Base-by-base conservation (phyloP, 768 basidiomycete genomes). In the Auriscalpium vulgare region DNA sequence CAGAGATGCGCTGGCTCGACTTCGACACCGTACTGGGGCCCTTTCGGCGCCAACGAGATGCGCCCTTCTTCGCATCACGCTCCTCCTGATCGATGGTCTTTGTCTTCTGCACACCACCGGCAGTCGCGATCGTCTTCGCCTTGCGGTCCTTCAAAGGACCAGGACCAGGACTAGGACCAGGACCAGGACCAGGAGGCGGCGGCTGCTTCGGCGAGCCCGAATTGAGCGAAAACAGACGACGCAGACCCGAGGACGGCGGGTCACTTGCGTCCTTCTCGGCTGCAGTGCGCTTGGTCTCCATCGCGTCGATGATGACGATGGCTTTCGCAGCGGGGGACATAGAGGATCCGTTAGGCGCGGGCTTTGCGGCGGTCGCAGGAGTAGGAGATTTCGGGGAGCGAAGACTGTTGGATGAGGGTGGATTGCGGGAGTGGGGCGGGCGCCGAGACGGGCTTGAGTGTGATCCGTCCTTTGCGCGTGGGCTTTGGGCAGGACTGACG, bases 301-400 rank as follows among this genome's bases (percentile, higher is more conserved):
- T 69, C 6, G 79, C 77, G 51, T 85, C 84, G 46, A 85, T 71
- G 56, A 83, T 75, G 7, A 78, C 82, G 53, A 86, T 81, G 8
- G 83, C 78, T 64, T 84, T 87, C 36, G 82, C 80, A n/a, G 79
- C 70, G 17, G 79, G 65, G 7, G 80, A 73, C 67, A 73, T 71
- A 37, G 69, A 10, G 10, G 35, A 56, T 51, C 58, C 60, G 48
- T 58, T 54, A 53, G 64, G 47, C 53, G 47, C 16, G 35, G 57
- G 50, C 29, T 29, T 29, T 7, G 29, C 29, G 4, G 29, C 4
- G 29, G 2, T 29, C 29, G 29, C 29, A 29, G 53, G 53, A 21
- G 47, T 56, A 51, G 47, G 53, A 59, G 49, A 59, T 34, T 16
- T 58, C 6, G 50, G 21, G 21, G n/a, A 55, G 53, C 38, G 62